These are phyloP conservation scores for Cyberlindnera americana DNA, from an alignment of 805 yeast species.

Conservation along the genomic window DNA sequence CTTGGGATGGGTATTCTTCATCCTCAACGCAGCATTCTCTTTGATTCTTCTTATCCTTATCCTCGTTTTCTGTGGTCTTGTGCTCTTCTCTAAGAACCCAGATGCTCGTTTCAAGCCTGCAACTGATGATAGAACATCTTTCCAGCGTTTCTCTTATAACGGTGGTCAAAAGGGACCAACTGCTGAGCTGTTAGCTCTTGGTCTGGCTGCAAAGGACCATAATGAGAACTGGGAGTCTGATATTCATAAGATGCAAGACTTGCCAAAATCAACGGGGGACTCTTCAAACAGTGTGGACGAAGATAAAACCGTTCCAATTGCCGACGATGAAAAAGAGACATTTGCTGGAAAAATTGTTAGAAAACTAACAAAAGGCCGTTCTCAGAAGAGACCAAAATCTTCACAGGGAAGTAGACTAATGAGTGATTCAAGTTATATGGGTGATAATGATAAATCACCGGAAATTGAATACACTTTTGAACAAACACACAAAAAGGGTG, in stretches of 20 bases:
- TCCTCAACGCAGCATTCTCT: constrained; percentile 86
- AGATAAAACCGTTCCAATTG: constrained; percentile 30
- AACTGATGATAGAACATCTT: constrained; percentile 87
- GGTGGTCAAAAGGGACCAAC: constrained; percentile 32
- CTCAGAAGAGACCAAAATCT: constrained; percentile 20
- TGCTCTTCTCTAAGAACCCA: constrained; percentile 75
- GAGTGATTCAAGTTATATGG: constrained; percentile 9
- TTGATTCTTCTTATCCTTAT: constrained; percentile 68
- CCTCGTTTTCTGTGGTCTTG: constrained; percentile 59
- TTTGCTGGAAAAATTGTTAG: constrained; percentile 42
- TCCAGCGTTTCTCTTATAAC: constrained; percentile 48
- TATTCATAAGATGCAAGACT: constrained; percentile 24
- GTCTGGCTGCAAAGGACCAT: constrained; percentile 80
- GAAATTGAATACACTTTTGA: constrained; percentile 11
- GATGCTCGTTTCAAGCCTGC: constrained; percentile 88
- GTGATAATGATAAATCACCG: neutral
- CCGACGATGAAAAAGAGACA: constrained; percentile 33
- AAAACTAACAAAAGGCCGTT: constrained; percentile 36
- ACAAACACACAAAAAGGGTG: constrained; percentile 16
- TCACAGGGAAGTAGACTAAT: constrained; percentile 15
- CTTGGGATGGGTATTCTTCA: constrained; percentile 90
- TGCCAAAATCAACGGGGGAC: constrained; percentile 14
- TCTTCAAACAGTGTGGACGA: constrained; percentile 21
- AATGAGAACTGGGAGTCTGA: constrained; percentile 70
- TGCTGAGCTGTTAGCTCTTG: constrained; percentile 66